A percentile compares a stretch with the other conserved stretches of the same genome.
These are phyloP conservation scores for Gyromitra esculenta DNA, from an alignment of 2,329 filamentous ascomycete species.

Conservation along the genomic window DNA sequence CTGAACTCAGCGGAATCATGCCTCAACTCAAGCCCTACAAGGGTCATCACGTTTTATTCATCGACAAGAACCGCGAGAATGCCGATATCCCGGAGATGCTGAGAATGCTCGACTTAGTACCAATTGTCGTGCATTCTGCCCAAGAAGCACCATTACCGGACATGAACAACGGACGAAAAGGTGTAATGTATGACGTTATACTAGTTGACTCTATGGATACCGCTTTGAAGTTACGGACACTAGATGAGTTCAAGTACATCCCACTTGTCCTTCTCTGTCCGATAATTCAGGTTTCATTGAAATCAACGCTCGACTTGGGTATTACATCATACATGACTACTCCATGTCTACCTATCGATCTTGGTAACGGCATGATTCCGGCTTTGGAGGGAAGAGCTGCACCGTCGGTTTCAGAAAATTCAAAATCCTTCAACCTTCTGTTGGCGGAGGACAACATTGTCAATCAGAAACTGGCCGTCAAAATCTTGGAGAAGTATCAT, in stretches of 20 bases:
- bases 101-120: conserved; percentile 78
- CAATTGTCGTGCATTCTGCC: conserved; percentile 83
- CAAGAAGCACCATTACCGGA: conserved; percentile 70
- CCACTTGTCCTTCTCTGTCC: conserved; percentile 93
- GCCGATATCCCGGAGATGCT: conserved; percentile 82
- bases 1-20: conserved; percentile 79
- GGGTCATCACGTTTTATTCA: conserved; percentile 90
- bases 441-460: conserved; percentile 97
- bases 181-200: conserved; percentile 88
- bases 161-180: conserved; percentile 63
- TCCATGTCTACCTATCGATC: conserved; percentile 89
- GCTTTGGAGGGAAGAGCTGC: conserved; percentile 92
- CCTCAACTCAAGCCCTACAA: conserved; percentile 90
- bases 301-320: conserved; percentile 90
- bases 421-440: conserved; percentile 92
- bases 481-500: conserved; percentile 97
- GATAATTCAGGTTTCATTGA: conserved; percentile 87
- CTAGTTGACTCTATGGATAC: conserved; percentile 94
- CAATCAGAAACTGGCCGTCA: conserved; percentile 94
- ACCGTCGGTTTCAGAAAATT: conserved; percentile 90
- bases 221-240: conserved; percentile 81
- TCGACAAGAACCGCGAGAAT: conserved; percentile 85
- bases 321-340: conserved; percentile 99
- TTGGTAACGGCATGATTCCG: conserved; percentile 95
- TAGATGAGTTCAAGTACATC: conserved; percentile 97